Evolutionary conservation across 805 yeast genomes (phyloP).

Genomic region (Saccharomycodes ludwigii): DNA sequence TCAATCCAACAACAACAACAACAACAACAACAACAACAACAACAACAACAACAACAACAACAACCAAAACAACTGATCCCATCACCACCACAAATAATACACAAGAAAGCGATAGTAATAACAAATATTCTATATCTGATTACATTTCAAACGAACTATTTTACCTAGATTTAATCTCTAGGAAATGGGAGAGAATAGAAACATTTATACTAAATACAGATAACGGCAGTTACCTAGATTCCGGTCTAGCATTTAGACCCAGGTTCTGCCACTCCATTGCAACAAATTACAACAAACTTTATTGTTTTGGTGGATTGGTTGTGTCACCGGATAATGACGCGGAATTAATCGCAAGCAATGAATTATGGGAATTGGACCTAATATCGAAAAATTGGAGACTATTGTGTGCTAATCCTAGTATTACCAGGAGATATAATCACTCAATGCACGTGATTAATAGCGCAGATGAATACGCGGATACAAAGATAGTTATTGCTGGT

Average conservation of each 20-base stretch:
- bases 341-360: slow-evolving; percentile 39
- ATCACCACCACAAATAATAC: too few species aligned
- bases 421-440: slow-evolving; percentile 39
- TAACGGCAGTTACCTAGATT: too few species aligned
- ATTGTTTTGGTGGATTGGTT: slow-evolving; percentile 53
- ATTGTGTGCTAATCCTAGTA: slow-evolving; percentile 28
- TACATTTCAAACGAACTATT: slow-evolving; percentile 56
- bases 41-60: too few species aligned
- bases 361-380: slow-evolving; percentile 57
- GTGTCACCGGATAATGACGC: slow-evolving; percentile 26
- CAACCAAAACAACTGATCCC: too few species aligned
- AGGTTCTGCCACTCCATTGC: slow-evolving; percentile 51
- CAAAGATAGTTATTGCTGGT: slow-evolving; percentile 22
- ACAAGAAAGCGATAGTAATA: too few species aligned
- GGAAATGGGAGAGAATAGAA: slow-evolving; percentile 40
- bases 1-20: too few species aligned
- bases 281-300: slow-evolving; percentile 37
- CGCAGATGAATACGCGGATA: slow-evolving; percentile 19
- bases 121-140: slow-evolving; percentile 11
- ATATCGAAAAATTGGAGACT: slow-evolving; percentile 41
- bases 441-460: slow-evolving; percentile 29
- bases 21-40: too few species aligned
- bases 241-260: slow-evolving; percentile 27
- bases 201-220: slow-evolving; percentile 12
- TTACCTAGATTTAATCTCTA: slow-evolving; percentile 43